These are phyloP conservation scores for Manihot esculenta DNA, from an alignment of 441 rosid genomes.

Conservation along the genomic window DNA sequence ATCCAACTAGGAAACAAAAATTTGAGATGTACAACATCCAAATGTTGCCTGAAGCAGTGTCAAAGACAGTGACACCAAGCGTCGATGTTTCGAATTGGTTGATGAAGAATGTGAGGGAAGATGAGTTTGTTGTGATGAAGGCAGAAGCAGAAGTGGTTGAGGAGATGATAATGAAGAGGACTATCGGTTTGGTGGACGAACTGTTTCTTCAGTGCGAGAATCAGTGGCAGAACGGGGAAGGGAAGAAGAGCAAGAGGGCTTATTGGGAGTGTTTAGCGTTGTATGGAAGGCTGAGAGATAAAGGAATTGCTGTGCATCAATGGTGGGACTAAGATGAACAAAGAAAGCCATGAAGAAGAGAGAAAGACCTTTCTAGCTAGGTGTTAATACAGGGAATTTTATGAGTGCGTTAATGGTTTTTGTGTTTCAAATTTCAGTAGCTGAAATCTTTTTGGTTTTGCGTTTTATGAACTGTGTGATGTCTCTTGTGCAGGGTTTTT, in stretches of 20 bases:
- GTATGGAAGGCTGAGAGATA: conserved; percentile 23
- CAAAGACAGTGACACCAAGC: not conserved
- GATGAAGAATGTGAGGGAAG: conserved; percentile 19
- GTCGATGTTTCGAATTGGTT: conserved; percentile 19
- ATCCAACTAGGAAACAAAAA: conserved; percentile 19
- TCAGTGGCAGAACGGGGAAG: conserved; percentile 18
- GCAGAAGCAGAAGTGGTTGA: conserved; percentile 27
- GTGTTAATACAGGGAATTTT: not conserved
- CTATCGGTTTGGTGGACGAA: conserved; percentile 18
- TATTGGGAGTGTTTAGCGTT: conserved; percentile 26
- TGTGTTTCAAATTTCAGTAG: not conserved
- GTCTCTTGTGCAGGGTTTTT: not conserved
- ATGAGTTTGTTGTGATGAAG: conserved; percentile 28
- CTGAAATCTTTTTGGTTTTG: not conserved
- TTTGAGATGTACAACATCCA: conserved; percentile 20
- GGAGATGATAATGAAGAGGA: conserved; percentile 17
- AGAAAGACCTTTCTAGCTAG: not conserved
- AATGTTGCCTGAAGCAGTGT: conserved; percentile 15
- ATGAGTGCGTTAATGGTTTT: not conserved
- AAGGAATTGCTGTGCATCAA: conserved; percentile 23
- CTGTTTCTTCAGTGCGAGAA: conserved; percentile 21
- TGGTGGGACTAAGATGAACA: conserved; percentile 19
- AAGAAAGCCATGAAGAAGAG: not conserved
- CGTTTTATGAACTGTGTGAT: not conserved
- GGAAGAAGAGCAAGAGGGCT: conserved; percentile 16